Base-by-base conservation (phyloP, 768 basidiomycete species). In the Tulasnella calospora region DNA sequence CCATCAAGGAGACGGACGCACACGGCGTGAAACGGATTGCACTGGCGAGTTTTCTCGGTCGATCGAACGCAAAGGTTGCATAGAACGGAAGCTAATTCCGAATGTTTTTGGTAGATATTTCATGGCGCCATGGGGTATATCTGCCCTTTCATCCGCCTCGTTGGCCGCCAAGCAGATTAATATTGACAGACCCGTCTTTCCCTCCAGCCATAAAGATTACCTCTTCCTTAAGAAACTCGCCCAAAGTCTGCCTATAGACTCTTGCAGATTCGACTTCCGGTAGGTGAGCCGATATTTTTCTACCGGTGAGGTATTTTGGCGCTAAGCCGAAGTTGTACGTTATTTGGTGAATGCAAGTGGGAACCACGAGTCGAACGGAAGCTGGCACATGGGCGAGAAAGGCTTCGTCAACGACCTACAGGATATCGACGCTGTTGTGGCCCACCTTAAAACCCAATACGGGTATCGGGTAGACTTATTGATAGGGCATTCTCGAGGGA, bases 221-320 rank as follows among this genome's bases (percentile, higher is more conserved):
- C 83, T 95, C 71, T 94, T 92, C 86, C 91, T 92, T 83, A 91
- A 90, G 82, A 89, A 88, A 19, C 89, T 95, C 27, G 92, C 92
- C 3, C 82, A 84, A 51, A 86, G 85, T 47, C 83, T 94, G 19
- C 91, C 92, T 0, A 82, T 92, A 33, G 94, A 95, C 83, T 94
- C 93, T 3, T 94, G 95, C 83, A 88, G 93, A 41, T 94, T 95
- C 82, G 94, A 95, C 83, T 95, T 95, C 84, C 89, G 93, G 92
- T 94, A 82, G 38, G 81, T 44, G 51, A 36, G 70, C 4, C 38
- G 38, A 46, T 40, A 46, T 21, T 47, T 40, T 15, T 33, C 12
- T n/a, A 19, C 8, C 8, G 46, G 19, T 46, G 46, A 46, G 15
- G 13, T 12, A 46, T 46, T 51, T 27, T 73, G 47, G 46, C 67